These are phyloP conservation scores for Byssoonygena ceratinophila DNA, from an alignment of 2,329 filamentous ascomycete genomes.

Conservation along the genomic window DNA sequence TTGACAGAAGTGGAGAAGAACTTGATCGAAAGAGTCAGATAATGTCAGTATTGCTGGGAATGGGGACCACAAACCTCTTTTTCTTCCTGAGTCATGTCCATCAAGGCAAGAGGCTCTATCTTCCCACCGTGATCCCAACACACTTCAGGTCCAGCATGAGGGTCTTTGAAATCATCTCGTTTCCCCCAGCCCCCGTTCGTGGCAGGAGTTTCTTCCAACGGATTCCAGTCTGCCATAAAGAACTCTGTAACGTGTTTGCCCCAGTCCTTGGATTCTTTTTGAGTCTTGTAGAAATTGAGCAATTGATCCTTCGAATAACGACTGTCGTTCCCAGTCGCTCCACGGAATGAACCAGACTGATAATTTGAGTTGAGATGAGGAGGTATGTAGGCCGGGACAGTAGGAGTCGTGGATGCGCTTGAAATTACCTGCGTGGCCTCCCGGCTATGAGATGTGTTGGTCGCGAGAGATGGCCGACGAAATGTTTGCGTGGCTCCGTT, in stretches of 20 bases:
- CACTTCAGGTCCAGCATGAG: constrained; percentile 70
- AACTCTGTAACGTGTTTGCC: constrained; percentile 55
- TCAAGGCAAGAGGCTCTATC: constrained; percentile 59
- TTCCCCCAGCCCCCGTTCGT: constrained; percentile 63
- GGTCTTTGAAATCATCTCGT: constrained; percentile 60
- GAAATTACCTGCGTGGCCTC: constrained; percentile 34
- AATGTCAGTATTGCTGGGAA: constrained; percentile 14
- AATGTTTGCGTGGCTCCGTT: constrained; percentile 60
- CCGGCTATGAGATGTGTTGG: constrained; percentile 40
- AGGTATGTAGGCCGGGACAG: constrained; percentile 47
- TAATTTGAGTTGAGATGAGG: constrained; percentile 48
- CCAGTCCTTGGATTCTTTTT: constrained; percentile 44
- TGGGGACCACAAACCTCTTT: constrained; percentile 43
- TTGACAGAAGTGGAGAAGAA: constrained; percentile 80
- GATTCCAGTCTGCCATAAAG: constrained; percentile 69
- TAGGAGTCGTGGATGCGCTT: constrained; percentile 30
- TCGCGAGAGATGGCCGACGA: constrained; percentile 52
- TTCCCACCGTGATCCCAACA: constrained; percentile 75
- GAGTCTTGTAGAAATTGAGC: constrained; percentile 58
- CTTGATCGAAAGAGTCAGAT: too few relatives aligned
- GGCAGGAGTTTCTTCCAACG: constrained; percentile 56
- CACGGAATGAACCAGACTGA: constrained; percentile 39
- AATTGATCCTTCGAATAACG: constrained; percentile 73
- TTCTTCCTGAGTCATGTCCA: constrained; percentile 60
- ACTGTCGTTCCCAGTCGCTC: constrained; percentile 44